Conservation (phyloP, 352 stramenopile species). For the Phytophthora palmivora region DNA sequence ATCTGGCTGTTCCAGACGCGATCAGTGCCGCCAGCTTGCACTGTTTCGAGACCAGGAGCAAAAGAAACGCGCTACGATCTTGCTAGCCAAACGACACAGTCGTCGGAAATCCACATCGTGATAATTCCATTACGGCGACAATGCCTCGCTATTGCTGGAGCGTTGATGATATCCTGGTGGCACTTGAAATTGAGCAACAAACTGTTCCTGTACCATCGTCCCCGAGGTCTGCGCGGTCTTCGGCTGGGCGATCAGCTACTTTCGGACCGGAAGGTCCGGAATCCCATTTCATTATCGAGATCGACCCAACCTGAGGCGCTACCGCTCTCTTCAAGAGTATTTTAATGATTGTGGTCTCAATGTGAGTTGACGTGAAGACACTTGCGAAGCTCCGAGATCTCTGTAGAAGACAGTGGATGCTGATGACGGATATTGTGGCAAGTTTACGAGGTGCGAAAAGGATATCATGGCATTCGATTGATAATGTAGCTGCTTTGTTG, state of each 20-base stretch:
- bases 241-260: too few relatives aligned
- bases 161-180: too few relatives aligned
- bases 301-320: background rate
- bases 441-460: background rate
- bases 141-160: too few relatives aligned
- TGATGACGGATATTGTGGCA: background rate
- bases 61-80: conserved; percentile 24
- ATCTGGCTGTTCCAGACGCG: conserved; percentile 13
- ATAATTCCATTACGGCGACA: too few relatives aligned
- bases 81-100: background rate
- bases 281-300: background rate
- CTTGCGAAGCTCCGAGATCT: background rate
- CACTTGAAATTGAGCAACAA: too few relatives aligned
- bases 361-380: background rate
- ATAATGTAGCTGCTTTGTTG: background rate
- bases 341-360: background rate
- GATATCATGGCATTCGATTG: background rate
- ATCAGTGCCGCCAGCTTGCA: too few relatives aligned
- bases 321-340: background rate
- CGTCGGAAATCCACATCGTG: background rate
- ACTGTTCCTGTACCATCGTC: too few relatives aligned
- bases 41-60: background rate
- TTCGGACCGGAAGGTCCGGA: too few relatives aligned
- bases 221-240: too few relatives aligned
- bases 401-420: background rate